Conservation (phyloP, 2,329 filamentous ascomycete species). For the Pyrenophora teres region DNA sequence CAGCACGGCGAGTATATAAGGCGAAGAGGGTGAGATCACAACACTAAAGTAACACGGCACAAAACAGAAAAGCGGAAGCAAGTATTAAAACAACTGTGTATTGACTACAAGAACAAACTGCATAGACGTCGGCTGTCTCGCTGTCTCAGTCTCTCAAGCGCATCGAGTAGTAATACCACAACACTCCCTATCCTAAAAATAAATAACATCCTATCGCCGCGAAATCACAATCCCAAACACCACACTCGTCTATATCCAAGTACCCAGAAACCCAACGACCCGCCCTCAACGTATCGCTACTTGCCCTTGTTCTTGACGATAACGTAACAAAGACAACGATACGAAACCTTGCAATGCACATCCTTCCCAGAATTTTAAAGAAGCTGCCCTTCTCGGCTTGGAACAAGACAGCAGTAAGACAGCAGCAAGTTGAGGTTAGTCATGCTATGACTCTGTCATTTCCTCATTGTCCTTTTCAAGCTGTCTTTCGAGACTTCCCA, state of each 20-base stretch:
- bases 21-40: too few relatives aligned
- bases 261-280: not conserved
- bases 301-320: too few relatives aligned
- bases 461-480: slow-evolving; percentile 42
- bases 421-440: not conserved
- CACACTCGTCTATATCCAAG: not conserved
- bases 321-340: too few relatives aligned
- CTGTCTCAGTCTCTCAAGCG: not conserved
- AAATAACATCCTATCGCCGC: too few relatives aligned
- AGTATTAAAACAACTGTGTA: not conserved
- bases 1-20: too few relatives aligned
- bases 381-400: too few relatives aligned
- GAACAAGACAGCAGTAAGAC: not conserved
- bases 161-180: slow-evolving; percentile 10
- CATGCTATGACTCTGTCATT: slow-evolving; percentile 18
- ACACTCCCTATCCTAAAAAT: not conserved
- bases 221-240: not conserved
- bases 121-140: not conserved
- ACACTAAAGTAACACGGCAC: too few relatives aligned
- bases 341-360: too few relatives aligned
- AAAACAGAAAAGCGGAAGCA: too few relatives aligned
- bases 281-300: too few relatives aligned
- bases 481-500: slow-evolving; percentile 55
- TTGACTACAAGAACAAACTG: not conserved
- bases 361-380: too few relatives aligned